A percentile compares a stretch with the other conserved stretches of the same genome.
These are phyloP conservation scores for Leccinum cinnamomeum DNA, from an alignment of 1,284 basidiomycete species.

Conservation along the genomic window DNA sequence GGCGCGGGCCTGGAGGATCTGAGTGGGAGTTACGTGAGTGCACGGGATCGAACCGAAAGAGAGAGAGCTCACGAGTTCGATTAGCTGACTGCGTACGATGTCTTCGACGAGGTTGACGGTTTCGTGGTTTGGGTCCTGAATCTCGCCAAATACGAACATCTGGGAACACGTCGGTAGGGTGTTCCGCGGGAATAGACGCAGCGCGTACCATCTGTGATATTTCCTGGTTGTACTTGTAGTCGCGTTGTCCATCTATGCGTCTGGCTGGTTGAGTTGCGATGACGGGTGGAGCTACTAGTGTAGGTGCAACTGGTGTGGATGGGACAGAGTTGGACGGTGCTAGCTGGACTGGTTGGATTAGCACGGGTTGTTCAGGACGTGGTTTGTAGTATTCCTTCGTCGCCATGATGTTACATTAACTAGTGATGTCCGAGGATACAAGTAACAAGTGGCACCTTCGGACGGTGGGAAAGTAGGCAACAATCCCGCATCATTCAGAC, in stretches of 20 bases:
- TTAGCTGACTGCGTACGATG: constrained; percentile 90
- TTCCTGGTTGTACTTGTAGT: constrained; percentile 73
- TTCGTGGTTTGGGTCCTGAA: constrained; percentile 85
- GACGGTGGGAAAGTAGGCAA: too few relatives aligned
- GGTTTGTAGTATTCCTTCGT: constrained; percentile 33
- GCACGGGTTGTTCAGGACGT: constrained; percentile 26
- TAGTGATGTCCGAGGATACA: too few relatives aligned
- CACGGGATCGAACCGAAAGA: neutral
- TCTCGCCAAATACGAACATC: constrained; percentile 98
- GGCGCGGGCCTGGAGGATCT: constrained; percentile 90
- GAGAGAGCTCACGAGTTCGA: constrained; percentile 70
- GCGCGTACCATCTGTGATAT: constrained; percentile 67
- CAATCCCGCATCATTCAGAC: too few relatives aligned
- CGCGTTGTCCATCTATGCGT: constrained; percentile 36
- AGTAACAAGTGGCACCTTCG: too few relatives aligned
- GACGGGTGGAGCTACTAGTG: constrained; percentile 7
- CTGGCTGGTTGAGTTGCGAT: constrained; percentile 15
- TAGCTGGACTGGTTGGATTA: constrained; percentile 21
- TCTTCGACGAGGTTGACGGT: constrained; percentile 95
- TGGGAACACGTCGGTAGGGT: constrained; percentile 30
- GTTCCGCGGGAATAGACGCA: neutral
- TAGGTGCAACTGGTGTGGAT: constrained; percentile 23
- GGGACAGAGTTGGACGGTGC: constrained; percentile 20
- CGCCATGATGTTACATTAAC: neutral
- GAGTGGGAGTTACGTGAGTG: neutral